These are phyloP conservation scores for Allium sativum DNA, from an alignment of 106 monocot genomes.

Conservation along the genomic window DNA sequence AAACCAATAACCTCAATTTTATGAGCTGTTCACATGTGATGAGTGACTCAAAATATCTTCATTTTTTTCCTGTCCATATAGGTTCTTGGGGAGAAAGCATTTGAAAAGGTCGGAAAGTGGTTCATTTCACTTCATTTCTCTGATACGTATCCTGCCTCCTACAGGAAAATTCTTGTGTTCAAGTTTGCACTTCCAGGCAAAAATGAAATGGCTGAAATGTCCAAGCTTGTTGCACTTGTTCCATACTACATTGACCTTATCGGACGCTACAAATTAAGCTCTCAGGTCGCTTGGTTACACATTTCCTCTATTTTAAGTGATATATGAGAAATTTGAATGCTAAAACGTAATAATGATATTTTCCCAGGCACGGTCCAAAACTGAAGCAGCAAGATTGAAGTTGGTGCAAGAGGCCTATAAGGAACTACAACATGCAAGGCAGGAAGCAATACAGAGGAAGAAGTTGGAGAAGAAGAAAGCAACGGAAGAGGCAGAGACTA, in stretches of 20 bases:
- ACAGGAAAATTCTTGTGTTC: slow-evolving; percentile 61
- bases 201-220: slow-evolving; percentile 62
- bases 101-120: slow-evolving; percentile 80
- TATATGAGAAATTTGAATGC: no score
- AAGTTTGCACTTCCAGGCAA: slow-evolving; percentile 72
- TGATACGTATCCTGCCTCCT: slow-evolving; percentile 55
- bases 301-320: no score
- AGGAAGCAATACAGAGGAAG: slow-evolving; percentile 69
- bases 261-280: slow-evolving; percentile 89
- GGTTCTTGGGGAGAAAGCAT: slow-evolving; percentile 88
- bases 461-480: slow-evolving; percentile 70
- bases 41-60: neutral
- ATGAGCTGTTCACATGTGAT: no score
- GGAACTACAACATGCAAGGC: slow-evolving; percentile 56
- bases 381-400: slow-evolving; percentile 76
- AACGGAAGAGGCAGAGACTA: slow-evolving; percentile 61
- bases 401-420: slow-evolving; percentile 63
- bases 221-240: slow-evolving; percentile 70
- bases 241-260: slow-evolving; percentile 92
- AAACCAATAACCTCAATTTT: no score
- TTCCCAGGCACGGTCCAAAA: slow-evolving; percentile 60
- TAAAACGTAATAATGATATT: no score
- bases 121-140: slow-evolving; percentile 93
- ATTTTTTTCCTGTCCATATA: slow-evolving; percentile 6
- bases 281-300: slow-evolving; percentile 32